These are phyloP conservation scores for Drosera capensis DNA, from an alignment of 148 eudicot genomes.

Conservation along the genomic window DNA sequence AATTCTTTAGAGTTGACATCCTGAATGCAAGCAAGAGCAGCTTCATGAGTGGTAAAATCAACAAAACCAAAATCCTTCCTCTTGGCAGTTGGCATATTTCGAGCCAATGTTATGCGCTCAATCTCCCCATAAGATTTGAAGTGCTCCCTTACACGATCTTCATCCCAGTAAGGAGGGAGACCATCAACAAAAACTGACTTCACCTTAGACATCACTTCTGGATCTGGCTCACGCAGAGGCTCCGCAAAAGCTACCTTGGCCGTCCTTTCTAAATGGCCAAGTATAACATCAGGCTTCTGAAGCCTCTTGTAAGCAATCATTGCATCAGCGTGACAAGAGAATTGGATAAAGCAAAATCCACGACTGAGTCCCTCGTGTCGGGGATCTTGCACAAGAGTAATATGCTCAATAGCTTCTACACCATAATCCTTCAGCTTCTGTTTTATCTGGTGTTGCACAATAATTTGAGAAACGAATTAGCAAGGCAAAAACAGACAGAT, in stretches of 20 bases:
- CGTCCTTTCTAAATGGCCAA: conserved; percentile 77
- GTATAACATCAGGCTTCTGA: conserved; percentile 65
- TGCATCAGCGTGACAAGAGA: conserved; percentile 76
- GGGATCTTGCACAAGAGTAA: conserved; percentile 63
- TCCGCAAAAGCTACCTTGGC: conserved; percentile 89
- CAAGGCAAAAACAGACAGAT: not conserved
- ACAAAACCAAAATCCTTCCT: conserved; percentile 90
- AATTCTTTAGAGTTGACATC: conserved; percentile 45
- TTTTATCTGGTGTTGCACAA: conserved; percentile 33
- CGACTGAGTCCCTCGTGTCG: conserved; percentile 73
- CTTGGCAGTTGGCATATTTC: conserved; percentile 75
- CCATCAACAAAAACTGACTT: conserved; percentile 87
- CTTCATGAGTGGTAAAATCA: conserved; percentile 62
- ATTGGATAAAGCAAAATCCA: conserved; percentile 78
- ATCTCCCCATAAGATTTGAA: conserved; percentile 62
- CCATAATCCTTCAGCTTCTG: conserved; percentile 64
- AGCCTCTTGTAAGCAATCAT: conserved; percentile 81
- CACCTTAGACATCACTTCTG: conserved; percentile 81
- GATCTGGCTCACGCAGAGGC: conserved; percentile 79
- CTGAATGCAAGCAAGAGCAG: conserved; percentile 73
- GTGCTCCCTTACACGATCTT: conserved; percentile 55
- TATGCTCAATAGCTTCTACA: conserved; percentile 48
- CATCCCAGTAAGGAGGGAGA: conserved; percentile 71
- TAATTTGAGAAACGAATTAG: conserved; percentile 2
- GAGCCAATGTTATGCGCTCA: conserved; percentile 52